Evolutionary conservation across 1,139 yeast species (phyloP).

Genomic region (Geotrichum klebahnii): DNA sequence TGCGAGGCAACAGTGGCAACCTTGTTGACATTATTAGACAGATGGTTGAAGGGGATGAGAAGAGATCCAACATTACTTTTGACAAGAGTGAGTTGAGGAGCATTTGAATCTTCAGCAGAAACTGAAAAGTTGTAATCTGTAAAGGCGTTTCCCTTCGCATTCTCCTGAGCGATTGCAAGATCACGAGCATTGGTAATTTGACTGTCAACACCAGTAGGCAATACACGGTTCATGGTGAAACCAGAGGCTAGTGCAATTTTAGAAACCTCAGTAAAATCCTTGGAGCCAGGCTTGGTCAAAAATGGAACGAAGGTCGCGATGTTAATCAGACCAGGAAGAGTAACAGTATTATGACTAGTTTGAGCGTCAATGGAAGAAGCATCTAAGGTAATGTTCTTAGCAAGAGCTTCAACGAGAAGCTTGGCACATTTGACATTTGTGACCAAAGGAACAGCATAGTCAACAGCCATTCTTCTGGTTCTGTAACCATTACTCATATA

Average conservation of each 20-base stretch:
- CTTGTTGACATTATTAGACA: slow-evolving; percentile 55
- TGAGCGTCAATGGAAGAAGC: slow-evolving; percentile 82
- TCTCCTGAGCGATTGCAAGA: slow-evolving; percentile 47
- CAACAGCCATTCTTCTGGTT: slow-evolving; percentile 99
- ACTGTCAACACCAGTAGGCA: not conserved
- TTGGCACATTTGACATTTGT: slow-evolving; percentile 98
- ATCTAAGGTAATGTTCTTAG: slow-evolving; percentile 62
- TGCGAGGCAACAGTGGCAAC: slow-evolving; percentile 76
- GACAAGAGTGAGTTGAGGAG: slow-evolving; percentile 58
- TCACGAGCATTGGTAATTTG: not conserved
- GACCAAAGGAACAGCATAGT: slow-evolving; percentile 93
- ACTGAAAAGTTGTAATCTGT: slow-evolving; percentile 80
- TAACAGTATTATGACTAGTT: slow-evolving; percentile 78
- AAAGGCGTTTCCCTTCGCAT: slow-evolving; percentile 50
- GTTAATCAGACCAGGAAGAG: slow-evolving; percentile 83
- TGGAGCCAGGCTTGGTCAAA: slow-evolving; percentile 47
- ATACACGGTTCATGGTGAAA: slow-evolving; percentile 48
- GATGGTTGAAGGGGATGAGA: slow-evolving; percentile 74
- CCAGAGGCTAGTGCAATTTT: slow-evolving; percentile 78
- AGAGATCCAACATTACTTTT: slow-evolving; percentile 70
- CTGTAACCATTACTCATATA: slow-evolving; percentile 96
- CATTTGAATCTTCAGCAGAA: slow-evolving; percentile 74
- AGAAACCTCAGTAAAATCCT: slow-evolving; percentile 60
- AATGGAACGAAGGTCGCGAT: slow-evolving; percentile 76
- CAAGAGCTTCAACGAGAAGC: slow-evolving; percentile 85